Conservation (phyloP, 768 basidiomycete genomes). For the Xerocomellus intermedius region DNA sequence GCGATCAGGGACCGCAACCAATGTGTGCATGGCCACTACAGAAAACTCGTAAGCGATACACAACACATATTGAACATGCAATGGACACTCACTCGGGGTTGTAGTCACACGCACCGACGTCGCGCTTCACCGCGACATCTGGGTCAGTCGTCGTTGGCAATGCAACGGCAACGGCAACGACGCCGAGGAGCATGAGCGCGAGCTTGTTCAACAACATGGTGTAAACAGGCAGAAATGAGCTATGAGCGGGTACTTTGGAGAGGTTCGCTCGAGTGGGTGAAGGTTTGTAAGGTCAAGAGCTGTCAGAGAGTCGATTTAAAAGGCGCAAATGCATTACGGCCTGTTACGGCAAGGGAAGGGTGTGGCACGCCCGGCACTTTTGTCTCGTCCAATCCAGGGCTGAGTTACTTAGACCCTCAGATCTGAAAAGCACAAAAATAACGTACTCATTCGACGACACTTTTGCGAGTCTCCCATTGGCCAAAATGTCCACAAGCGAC, state of each 20-base stretch:
- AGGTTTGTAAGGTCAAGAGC: too few species aligned
- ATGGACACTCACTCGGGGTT: neutral
- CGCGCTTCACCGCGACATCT: too few species aligned
- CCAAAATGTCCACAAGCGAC: too few species aligned
- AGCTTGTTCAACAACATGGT: constrained; percentile 11
- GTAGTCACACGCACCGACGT: neutral
- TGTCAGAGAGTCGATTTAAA: neutral
- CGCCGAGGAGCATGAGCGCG: neutral
- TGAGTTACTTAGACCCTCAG: too few species aligned
- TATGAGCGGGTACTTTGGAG: neutral
- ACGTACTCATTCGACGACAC: too few species aligned
- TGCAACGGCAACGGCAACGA: neutral
- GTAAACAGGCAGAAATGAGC: too few species aligned
- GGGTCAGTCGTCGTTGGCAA: neutral
- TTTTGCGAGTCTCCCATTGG: too few species aligned
- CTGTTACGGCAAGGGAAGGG: neutral
- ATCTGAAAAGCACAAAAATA: too few species aligned
- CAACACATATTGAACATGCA: neutral
- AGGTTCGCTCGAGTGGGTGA: neutral
- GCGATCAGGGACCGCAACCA: neutral
- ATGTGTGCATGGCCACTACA: neutral
- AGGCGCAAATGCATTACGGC: neutral
- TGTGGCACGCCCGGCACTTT: too few species aligned
- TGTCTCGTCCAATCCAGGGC: too few species aligned
- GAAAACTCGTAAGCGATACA: neutral